Evolutionary conservation across 2,329 filamentous ascomycete species (phyloP).

Genomic region (Alternaria sp.): DNA sequence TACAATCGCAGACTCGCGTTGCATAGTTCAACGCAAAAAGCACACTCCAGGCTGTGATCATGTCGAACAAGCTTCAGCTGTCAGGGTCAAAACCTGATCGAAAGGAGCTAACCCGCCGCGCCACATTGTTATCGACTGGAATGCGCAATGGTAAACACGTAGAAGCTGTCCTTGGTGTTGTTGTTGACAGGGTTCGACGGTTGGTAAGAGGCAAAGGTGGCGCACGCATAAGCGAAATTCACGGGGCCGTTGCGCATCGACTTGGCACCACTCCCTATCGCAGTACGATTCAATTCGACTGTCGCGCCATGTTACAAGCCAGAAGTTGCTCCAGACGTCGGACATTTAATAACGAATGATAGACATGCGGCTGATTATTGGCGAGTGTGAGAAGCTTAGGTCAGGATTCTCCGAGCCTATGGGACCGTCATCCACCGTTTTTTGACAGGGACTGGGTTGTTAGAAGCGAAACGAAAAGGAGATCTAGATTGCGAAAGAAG

Average conservation of each 20-base stretch:
- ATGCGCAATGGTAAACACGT: conserved; percentile 6
- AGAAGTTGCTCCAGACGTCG: not conserved
- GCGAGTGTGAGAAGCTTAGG: not conserved
- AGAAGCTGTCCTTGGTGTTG: conserved; percentile 7
- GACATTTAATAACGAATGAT: conserved; percentile 4
- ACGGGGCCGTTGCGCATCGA: conserved; percentile 9
- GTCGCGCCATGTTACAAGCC: conserved; percentile 4
- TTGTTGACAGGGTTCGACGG: conserved; percentile 4
- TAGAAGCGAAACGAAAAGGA: not conserved
- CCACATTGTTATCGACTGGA: not conserved
- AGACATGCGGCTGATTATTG: conserved; percentile 6
- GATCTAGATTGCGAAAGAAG: not conserved
- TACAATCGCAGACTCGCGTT: conserved; percentile 1
- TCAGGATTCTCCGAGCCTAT: conserved; percentile 9
- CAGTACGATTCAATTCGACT: conserved; percentile 4
- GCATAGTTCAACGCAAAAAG: conserved; percentile 11
- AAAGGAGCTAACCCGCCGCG: conserved; percentile 16
- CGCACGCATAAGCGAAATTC: conserved; percentile 22
- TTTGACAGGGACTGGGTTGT: not conserved
- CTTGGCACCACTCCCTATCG: conserved; percentile 18
- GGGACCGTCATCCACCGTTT: not conserved
- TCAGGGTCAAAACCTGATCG: conserved; percentile 7
- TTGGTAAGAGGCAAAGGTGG: conserved; percentile 7
- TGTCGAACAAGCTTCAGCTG: conserved; percentile 8
- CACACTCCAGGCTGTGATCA: conserved; percentile 24